These are phyloP conservation scores for Umbelopsis sp. DNA, from an alignment of 192 early-diverging fungal species.

Conservation along the genomic window DNA sequence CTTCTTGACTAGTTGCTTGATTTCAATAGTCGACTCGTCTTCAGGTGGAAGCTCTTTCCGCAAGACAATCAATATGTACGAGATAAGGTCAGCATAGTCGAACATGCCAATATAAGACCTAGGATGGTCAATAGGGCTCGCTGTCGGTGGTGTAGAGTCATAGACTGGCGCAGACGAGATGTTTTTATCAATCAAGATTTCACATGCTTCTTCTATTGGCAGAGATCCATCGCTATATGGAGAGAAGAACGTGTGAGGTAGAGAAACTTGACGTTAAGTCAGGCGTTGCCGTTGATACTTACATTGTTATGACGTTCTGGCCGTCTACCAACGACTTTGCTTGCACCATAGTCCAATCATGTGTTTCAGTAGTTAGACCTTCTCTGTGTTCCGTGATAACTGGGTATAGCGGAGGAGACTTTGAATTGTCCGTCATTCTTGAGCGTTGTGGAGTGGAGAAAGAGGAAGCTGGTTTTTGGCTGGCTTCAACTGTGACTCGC, in stretches of 20 bases:
- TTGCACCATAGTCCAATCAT: slow-evolving; percentile 70
- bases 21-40: slow-evolving; percentile 46
- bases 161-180: slow-evolving; percentile 84
- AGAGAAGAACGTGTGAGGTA: background rate
- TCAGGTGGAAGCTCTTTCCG: slow-evolving; percentile 48
- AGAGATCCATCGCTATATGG: slow-evolving; percentile 50
- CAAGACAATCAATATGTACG: slow-evolving; percentile 71
- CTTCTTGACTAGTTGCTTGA: slow-evolving; percentile 55
- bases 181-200: slow-evolving; percentile 68
- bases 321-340: slow-evolving; percentile 58
- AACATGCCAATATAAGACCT: slow-evolving; percentile 82
- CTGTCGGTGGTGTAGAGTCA: slow-evolving; percentile 35
- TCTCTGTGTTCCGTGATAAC: slow-evolving; percentile 32
- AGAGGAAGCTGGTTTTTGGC: background rate
- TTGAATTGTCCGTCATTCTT: background rate
- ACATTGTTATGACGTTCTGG: slow-evolving; percentile 69
- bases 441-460: background rate
- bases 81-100: slow-evolving; percentile 81
- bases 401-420: background rate
- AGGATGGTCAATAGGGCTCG: slow-evolving; percentile 22
- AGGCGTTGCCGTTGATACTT: slow-evolving; percentile 23
- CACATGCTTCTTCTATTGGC: slow-evolving; percentile 72
- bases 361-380: slow-evolving; percentile 40
- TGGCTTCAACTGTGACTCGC: background rate
- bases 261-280: too few species aligned